These are phyloP conservation scores for Carex cristatella DNA, from an alignment of 176 grass and related monocot species.

Conservation along the genomic window DNA sequence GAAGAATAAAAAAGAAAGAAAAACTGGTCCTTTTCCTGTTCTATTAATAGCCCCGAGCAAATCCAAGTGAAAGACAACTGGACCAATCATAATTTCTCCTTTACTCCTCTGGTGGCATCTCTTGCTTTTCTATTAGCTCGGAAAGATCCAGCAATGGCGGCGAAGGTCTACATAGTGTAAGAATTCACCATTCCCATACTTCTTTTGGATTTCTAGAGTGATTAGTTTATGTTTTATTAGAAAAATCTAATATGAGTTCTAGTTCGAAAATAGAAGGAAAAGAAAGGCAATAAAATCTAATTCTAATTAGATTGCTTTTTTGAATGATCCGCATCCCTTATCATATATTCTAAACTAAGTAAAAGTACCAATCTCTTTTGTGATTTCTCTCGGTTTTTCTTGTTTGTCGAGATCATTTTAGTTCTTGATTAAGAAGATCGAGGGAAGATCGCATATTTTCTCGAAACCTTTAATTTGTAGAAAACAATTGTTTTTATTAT, in stretches of 20 bases:
- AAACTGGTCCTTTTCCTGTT: background rate
- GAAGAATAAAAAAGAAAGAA: background rate
- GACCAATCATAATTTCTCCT: background rate
- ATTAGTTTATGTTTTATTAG: background rate
- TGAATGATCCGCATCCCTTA: too few species aligned
- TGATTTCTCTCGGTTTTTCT: background rate
- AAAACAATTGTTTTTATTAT: background rate
- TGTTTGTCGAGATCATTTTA: background rate
- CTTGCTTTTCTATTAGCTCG: background rate
- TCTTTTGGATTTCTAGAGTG: background rate
- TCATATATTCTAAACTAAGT: background rate
- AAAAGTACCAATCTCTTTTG: background rate
- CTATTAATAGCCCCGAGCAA: conserved; percentile 16
- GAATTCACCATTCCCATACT: background rate
- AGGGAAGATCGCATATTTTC: background rate
- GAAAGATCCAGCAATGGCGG: conserved; percentile 24
- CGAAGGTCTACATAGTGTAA: conserved; percentile 39
- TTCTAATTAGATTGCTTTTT: background rate
- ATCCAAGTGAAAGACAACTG: conserved; percentile 16
- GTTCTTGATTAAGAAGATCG: background rate
- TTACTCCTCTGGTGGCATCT: background rate
- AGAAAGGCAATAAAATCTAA: background rate
- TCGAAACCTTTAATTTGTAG: background rate
- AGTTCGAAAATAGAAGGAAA: background rate
- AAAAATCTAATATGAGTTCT: background rate